Conservation (phyloP, 768 basidiomycete genomes). For the Leccinum uliginosum region DNA sequence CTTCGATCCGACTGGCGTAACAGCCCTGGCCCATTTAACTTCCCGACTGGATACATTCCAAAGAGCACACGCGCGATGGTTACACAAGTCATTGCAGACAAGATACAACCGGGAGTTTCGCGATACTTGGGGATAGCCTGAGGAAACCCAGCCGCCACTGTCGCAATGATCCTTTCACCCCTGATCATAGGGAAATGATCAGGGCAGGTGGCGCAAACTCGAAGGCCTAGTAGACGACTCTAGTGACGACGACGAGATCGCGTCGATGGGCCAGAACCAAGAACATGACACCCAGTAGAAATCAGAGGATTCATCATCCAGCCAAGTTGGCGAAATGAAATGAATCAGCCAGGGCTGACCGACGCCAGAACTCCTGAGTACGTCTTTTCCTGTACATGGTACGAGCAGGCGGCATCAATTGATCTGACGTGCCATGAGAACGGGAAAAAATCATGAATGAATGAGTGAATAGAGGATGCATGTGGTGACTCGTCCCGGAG, state of each 20-base stretch:
- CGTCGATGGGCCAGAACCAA: not conserved
- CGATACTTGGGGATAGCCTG: not conserved
- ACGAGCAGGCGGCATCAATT: not conserved
- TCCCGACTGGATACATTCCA: not conserved
- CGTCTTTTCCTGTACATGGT: not conserved
- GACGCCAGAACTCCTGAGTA: not conserved
- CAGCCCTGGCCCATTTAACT: not conserved
- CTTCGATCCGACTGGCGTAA: not conserved
- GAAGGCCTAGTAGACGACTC: not conserved
- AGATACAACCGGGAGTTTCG: not conserved
- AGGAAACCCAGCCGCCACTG: not conserved
- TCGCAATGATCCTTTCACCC: not conserved
- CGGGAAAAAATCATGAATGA: not conserved
- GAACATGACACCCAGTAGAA: not conserved
- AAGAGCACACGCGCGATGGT: not conserved
- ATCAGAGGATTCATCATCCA: not conserved
- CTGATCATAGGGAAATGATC: not conserved
- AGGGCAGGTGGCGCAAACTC: not conserved
- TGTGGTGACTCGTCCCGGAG: not conserved
- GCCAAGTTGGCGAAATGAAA: not conserved
- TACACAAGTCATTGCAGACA: not conserved
- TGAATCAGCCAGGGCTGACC: not conserved
- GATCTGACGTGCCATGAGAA: not conserved
- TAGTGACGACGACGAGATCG: not conserved
- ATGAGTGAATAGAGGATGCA: not conserved